Percentiles rank a stretch among this genome's conserved stretches.
phyloP scores from a whole-genome alignment of 164 flowering plant species.

The Echeveria elegans region DNA sequence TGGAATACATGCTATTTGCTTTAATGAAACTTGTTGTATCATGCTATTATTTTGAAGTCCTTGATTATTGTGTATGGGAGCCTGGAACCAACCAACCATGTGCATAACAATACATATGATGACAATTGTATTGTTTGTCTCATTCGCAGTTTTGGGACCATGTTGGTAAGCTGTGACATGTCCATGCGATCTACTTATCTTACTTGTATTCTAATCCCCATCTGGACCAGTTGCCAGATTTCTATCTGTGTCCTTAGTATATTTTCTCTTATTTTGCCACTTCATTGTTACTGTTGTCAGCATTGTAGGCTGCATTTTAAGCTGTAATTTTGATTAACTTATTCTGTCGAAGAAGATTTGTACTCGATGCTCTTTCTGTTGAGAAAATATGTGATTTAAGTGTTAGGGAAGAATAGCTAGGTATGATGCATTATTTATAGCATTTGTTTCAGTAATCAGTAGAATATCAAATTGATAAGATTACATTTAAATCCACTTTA shows the following conservation, averaged over 20 bases:
- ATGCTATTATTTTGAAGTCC: not conserved
- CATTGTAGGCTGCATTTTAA: not conserved
- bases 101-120: not conserved
- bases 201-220: not conserved
- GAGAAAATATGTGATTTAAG: not conserved
- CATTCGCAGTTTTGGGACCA: not conserved
- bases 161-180: not conserved
- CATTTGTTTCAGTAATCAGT: not conserved
- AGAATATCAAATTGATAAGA: not conserved
- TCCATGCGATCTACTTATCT: not conserved
- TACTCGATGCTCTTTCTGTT: not conserved
- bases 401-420: not conserved
- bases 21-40: too few relatives aligned
- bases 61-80: not conserved
- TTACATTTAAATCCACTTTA: not conserved
- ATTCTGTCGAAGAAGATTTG: not conserved
- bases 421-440: not conserved
- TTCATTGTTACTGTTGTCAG: not conserved
- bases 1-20: not conserved
- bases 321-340: not conserved
- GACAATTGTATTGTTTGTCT: not conserved
- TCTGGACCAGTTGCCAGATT: not conserved
- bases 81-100: constrained; percentile 1
- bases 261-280: not conserved
- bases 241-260: not conserved